Evolutionary conservation across 2,329 filamentous ascomycete species (phyloP), one percentile per base, ranked within the genome.

Genomic region (Fusarium miscanthi): DNA sequence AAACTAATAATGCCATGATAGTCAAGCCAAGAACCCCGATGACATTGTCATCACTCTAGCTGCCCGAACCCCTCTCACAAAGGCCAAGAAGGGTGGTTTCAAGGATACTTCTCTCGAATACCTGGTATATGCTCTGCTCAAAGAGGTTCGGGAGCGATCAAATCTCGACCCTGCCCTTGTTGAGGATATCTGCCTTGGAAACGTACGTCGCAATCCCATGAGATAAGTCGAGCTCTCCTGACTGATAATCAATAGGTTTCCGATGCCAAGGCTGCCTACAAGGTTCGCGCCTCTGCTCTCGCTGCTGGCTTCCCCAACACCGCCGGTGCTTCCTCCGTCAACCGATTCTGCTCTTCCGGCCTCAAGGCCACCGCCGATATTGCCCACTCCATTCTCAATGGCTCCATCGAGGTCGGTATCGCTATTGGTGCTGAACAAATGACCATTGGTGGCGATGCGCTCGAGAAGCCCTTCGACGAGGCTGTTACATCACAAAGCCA

Each of bases 331-430:
- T 95, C 89, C 46, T 91, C 92, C 46, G 88, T 97, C 65, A 98
- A 98, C 87, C 92, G 96, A 70, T 98, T 99, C 91, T 99, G 96
- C 88, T 97, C 94, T 41, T 98, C 95, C 0, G 96, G 96, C 40
- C 91, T 99, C 74, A 97, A 98, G 84, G 95, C 96, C 63, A 93
- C 95, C 9, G 95, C 97, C 83, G 94, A 98, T 80, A 97, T 99
- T 75, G 95, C 96, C 56, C 92, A 96, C 84, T 89, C 94, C 81
- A 98, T 99, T 82, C 82, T 87, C 65, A 85, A 86, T 56, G 94
- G 95, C 70, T 89, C 89, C 76, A 98, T 99, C 81, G 92, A 97
- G 66, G 83, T 97, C 73, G 96, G 96, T 76, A 86, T 99, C 69
- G 95, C 95, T 21, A 83, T 97, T 49, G 96, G 96, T 59, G 94